Base-by-base conservation (phyloP, 306 rosid genomes). In the Senna siamea region DNA sequence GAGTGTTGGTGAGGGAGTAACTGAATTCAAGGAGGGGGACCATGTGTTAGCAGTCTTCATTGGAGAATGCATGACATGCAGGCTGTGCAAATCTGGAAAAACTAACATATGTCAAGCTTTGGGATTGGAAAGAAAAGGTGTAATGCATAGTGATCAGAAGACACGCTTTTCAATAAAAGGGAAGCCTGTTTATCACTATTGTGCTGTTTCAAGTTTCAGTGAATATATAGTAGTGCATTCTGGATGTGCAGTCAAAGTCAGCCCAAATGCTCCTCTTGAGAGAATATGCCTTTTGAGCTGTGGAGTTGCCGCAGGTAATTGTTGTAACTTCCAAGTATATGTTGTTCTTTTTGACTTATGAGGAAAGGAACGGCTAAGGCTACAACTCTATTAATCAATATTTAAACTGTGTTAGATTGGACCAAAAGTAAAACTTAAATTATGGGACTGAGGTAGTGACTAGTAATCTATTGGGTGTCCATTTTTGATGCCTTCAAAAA, bases 121-220 rank as follows among this genome's bases (percentile, higher is more conserved):
- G 72, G 96, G 98, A 35, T 79, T 94, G 82, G 97, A 91, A 81
- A 81, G 97, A 72, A 88, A 78, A 69, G 98, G 98, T 59, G 53
- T 91, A 59, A 94, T 94, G 98, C 98, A 91, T 67, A 87, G 96
- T 48, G 98, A 94, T 87, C 96, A 88, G 78, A 88, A 76, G 83
- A 94, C 98, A 1, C 89, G 98, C 59, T 94, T 94, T 81, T 81
- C 88, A n/a, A 40, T 91, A 72, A 89, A 88, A 70, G 96, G 97
- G 74, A 84, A 84, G 72, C 96, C 96, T 14, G 13, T 94, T 65
- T 94, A 86, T 79, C 98, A 94, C 73, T 94, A 91, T 83, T 94
- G 97, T 77, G 98, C 90, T 2, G 97, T 94, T 78, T 94, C 98
- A 65, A 94, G 98, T 84, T 94, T 94, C 86, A 91, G 97, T 46